Evolutionary conservation across 2,329 filamentous ascomycete genomes (phyloP).

Genomic region (Dactylellina parvicollis): DNA sequence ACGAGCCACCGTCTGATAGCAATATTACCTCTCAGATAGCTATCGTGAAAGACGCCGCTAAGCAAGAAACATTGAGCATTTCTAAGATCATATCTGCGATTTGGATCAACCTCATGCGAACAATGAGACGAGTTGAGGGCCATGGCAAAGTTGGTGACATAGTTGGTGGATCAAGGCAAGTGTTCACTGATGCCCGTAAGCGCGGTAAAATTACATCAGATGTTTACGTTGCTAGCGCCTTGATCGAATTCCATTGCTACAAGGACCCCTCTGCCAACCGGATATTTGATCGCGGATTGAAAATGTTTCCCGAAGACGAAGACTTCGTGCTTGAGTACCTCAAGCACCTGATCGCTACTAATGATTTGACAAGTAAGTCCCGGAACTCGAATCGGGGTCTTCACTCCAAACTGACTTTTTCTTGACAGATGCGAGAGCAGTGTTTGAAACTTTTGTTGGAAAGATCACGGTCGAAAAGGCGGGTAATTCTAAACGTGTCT

Average conservation of each 20-base stretch:
- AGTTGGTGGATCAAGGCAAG: constrained; percentile 78
- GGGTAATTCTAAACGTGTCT: constrained; percentile 85
- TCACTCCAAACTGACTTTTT: constrained; percentile 15
- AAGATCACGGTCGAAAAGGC: constrained; percentile 81
- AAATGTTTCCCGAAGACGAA: constrained; percentile 92
- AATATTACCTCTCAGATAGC: constrained; percentile 68
- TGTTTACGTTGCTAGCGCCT: constrained; percentile 90
- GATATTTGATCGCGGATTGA: constrained; percentile 94
- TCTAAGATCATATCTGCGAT: constrained; percentile 88
- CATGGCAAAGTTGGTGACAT: constrained; percentile 75
- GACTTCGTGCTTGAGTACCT: constrained; percentile 94
- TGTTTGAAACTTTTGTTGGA: constrained; percentile 89
- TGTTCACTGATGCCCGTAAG: constrained; percentile 88
- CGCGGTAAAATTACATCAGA: constrained; percentile 90
- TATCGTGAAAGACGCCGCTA: constrained; percentile 66
- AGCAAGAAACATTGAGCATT: constrained; percentile 78
- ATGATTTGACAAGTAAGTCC: constrained; percentile 87
- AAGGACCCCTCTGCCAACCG: constrained; percentile 91
- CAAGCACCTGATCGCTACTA: constrained; percentile 90
- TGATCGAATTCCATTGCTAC: constrained; percentile 95
- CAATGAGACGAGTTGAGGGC: constrained; percentile 93
- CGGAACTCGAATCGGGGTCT: not conserved
- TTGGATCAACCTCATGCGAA: constrained; percentile 93
- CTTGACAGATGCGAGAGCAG: constrained; percentile 83
- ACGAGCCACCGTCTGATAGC: constrained; percentile 65